These are phyloP conservation scores for Dioscorea zingiberensis DNA, from an alignment of 106 monocot genomes.

Conservation along the genomic window DNA sequence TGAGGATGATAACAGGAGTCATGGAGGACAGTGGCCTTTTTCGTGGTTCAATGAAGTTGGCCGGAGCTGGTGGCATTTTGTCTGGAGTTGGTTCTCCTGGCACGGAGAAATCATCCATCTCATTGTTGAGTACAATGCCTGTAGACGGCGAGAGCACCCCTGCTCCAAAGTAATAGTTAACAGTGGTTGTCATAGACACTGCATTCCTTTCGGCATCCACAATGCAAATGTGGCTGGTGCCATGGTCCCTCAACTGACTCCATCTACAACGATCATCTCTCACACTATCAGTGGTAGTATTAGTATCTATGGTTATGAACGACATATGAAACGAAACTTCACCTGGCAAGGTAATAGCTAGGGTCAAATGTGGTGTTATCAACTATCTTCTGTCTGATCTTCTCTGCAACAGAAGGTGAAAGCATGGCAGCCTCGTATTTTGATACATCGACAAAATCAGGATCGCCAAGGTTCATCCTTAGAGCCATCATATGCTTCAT, in stretches of 20 bases:
- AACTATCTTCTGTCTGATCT: conserved; percentile 52
- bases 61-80: conserved; percentile 66
- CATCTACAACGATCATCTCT: conserved; percentile 36
- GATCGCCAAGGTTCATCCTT: conserved; percentile 89
- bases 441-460: conserved; percentile 63
- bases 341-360: conserved; percentile 71
- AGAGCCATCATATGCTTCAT: conserved; percentile 88
- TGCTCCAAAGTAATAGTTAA: conserved; percentile 72
- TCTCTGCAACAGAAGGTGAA: conserved; percentile 62
- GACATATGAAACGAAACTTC: conserved; percentile 2
- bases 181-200: conserved; percentile 79
- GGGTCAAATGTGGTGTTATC: conserved; percentile 87
- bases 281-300: background rate
- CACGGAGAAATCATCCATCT: conserved; percentile 92
- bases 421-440: conserved; percentile 56
- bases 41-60: conserved; percentile 79
- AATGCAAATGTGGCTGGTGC: conserved; percentile 85
- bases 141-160: conserved; percentile 72
- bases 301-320: background rate
- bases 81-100: conserved; percentile 53
- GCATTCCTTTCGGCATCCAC: conserved; percentile 89
- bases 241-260: conserved; percentile 73
- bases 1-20: conserved; percentile 85
- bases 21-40: conserved; percentile 94
- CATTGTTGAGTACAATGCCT: conserved; percentile 88